Percentiles rank a stretch among this genome's conserved stretches.
These are phyloP conservation scores for Angomonas deanei DNA, from an alignment of 208 protist species.

Conservation along the genomic window DNA sequence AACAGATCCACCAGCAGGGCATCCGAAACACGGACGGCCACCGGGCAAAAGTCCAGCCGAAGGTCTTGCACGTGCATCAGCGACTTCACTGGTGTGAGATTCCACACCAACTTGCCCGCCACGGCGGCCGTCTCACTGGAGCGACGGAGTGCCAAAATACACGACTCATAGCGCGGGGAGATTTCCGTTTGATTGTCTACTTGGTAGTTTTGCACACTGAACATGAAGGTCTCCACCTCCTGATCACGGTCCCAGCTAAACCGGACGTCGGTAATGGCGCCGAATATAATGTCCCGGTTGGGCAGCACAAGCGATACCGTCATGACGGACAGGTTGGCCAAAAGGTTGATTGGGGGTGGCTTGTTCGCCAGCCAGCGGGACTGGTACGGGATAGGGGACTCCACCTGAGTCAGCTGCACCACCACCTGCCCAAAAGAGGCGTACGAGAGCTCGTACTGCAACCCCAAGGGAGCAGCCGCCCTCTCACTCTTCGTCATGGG, in stretches of 20 bases:
- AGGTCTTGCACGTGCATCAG: conserved; percentile 71
- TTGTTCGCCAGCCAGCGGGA: conserved; percentile 19
- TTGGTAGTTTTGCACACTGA: conserved; percentile 81
- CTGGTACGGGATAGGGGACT: conserved; percentile 7
- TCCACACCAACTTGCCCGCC: conserved; percentile 49
- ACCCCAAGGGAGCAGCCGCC: conserved; percentile 20
- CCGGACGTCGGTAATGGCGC: conserved; percentile 49
- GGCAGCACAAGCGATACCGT: conserved; percentile 64
- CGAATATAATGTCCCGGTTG: conserved; percentile 66
- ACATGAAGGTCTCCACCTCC: conserved; percentile 36
- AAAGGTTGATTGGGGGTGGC: conserved; percentile 42
- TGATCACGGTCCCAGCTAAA: conserved; percentile 51
- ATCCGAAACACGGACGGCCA: conserved; percentile 79
- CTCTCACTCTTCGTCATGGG: conserved; percentile 22
- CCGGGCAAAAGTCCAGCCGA: conserved; percentile 64
- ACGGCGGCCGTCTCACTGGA: conserved; percentile 29
- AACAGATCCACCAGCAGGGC: conserved; percentile 55
- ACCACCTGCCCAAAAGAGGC: conserved; percentile 56
- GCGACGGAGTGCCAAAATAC: conserved; percentile 56
- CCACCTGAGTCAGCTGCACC: conserved; percentile 35
- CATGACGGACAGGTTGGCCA: conserved; percentile 53
- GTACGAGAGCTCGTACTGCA: conserved; percentile 43
- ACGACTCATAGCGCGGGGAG: conserved; percentile 66
- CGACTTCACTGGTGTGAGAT: conserved; percentile 39
- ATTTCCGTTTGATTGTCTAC: conserved; percentile 85